Percentiles rank a stretch among this genome's conserved stretches.
Evolutionary conservation across 2,329 filamentous ascomycete genomes (phyloP).

Genomic region (Trichoderma koningii): DNA sequence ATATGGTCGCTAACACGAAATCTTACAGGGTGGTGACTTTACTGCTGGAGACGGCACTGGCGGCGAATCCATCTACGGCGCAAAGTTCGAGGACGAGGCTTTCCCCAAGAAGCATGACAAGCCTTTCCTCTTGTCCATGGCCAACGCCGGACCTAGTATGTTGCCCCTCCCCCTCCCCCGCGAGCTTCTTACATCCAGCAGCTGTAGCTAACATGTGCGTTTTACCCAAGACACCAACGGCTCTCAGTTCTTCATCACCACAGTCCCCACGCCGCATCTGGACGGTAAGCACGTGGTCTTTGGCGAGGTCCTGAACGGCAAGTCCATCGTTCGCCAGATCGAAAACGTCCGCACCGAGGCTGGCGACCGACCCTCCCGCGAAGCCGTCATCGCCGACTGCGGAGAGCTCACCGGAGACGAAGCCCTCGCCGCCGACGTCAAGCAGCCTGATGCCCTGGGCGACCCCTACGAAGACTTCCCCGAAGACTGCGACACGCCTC

Average conservation of each 20-base stretch:
- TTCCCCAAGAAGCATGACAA: conserved; percentile 89
- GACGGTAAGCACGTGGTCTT: conserved; percentile 98
- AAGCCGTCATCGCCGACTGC: conserved; percentile 77
- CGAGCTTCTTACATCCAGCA: no score
- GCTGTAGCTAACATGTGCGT: not conserved
- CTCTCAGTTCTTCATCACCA: conserved; percentile 98
- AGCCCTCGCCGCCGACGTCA: conserved; percentile 66
- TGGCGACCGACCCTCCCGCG: conserved; percentile 75
- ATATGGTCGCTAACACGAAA: not conserved
- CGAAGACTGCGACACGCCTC: conserved; percentile 70
- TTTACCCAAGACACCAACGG: conserved; percentile 77
- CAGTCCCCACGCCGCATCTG: conserved; percentile 89
- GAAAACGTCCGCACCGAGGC: conserved; percentile 77
- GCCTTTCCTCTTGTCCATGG: conserved; percentile 95
- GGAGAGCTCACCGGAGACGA: conserved; percentile 78
- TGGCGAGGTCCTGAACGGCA: conserved; percentile 89
- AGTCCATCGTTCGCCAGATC: conserved; percentile 85
- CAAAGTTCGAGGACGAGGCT: conserved; percentile 97
- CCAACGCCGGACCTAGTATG: conserved; percentile 88
- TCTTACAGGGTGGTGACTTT: conserved; percentile 81
- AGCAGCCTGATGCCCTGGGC: conserved; percentile 75
- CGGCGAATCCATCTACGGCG: conserved; percentile 95
- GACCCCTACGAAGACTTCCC: conserved; percentile 96
- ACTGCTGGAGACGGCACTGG: conserved; percentile 92
- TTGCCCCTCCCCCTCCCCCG: conserved; percentile 26